Evolutionary conservation across 1,284 basidiomycete species (phyloP), one percentile per base, ranked within the genome.

Genomic region (Cutaneotrichosporon arboriforme): DNA sequence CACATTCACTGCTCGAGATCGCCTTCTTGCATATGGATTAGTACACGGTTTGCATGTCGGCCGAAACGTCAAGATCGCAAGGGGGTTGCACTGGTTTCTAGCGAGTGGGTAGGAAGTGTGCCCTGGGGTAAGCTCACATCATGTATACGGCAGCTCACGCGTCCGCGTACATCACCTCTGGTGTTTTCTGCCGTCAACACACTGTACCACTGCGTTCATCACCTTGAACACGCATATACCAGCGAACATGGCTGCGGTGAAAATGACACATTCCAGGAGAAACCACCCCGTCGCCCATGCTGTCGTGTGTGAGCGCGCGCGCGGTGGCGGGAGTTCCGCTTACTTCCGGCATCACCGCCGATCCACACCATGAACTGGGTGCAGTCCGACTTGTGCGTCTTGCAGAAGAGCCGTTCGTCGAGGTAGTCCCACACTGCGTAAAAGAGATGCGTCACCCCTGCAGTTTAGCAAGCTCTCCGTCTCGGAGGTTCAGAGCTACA

Each of bases 381-480:
- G 55, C 73, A 76, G 55, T 76, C 74, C 2, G 66, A 69, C 2
- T 67, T 63, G 57, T 75, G 71, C 15, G 66, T 51, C 59, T 76
- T 76, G 51, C 72, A 70, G 53, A 73, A 75, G 39, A 76, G 54
- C 1, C 64, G 46, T 42, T 74, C 74, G 52, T 76, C 75, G 26
- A 69, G 55, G 57, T 71, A 74, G 55, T 76, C 74, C 72, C 73
- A 75, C 8, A 75, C 68, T 2, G 73, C 63, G 52, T 72, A 76
- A 58, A 74, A 76, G 14, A 75, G 66, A 58, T 74, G 62, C 64
- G 74, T 67, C 18, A 71, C 58, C 15, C 74, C 74, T 55, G 48
- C 14, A n/a, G 15, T 44, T 44, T 17, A 39, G 46, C 13, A 23
- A 26, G 4, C 33, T 13, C 0, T n/a, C n/a, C n/a, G n/a, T n/a